Base-by-base conservation (phyloP, 441 rosid genomes). In the Rhodomyrtus psidioides region DNA sequence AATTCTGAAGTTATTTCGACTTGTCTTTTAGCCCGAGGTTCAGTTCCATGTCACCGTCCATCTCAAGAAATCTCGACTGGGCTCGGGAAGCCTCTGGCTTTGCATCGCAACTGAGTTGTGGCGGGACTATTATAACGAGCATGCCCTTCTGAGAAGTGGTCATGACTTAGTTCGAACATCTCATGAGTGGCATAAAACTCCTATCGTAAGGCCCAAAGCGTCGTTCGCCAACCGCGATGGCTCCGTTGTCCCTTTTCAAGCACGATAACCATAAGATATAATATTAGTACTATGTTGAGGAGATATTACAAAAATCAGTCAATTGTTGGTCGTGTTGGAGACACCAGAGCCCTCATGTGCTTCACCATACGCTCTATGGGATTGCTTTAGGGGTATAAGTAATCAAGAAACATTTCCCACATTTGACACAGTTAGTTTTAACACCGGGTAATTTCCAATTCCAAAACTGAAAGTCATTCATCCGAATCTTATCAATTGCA, bases 381-480 rank as follows among this genome's bases (percentile, higher is more conserved):
- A 65, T 65, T 34, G 26, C 76, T 12, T 34, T 34, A 34, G 79
- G 7, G 21, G n/a, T 42, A 19, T 65, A 10, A 12, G 23, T 27
- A 23, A 21, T 65, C 21, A 21, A 23, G 46, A 26, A 65, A 34
- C 21, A 65, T 5, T 34, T 65, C 58, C 6, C 46, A 34, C 46
- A 17, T 24, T 65, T 65, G 46, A 24, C 76, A 9, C 12, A 30
- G 2, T 62, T 62, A 17, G 39, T 39, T 19, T 3, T 42, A 23
- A 12, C 24, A 17, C 9, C 9, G 4, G 24, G 24, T 9, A 0
- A 30, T 9, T 30, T 1, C 26, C 76, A 62, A 30, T 19, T 39
- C 14, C 5, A 30, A 30, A 62, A 30, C 6, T 1, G 0, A 0
- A 34, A 65, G 46, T 34, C 6, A 0, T 65, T 39, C 12, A 10